Evolutionary conservation across 495 filamentous ascomycete species (phyloP).

Genomic region (Tuber calosporum): DNA sequence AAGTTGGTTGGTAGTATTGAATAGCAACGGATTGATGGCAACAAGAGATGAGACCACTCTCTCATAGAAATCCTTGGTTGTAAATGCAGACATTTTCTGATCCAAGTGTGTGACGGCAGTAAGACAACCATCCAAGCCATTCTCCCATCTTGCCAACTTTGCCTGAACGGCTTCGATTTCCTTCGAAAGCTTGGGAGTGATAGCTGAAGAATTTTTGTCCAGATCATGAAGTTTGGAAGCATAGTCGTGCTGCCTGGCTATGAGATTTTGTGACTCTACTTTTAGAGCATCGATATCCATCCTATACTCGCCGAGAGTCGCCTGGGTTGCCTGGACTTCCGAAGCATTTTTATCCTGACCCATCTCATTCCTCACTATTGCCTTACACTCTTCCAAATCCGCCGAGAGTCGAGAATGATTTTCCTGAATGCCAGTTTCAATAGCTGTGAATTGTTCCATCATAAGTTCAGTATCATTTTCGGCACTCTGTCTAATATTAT

Average conservation of each 20-base stretch:
- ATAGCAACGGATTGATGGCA: conserved; percentile 26
- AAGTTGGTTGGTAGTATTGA: conserved; percentile 29
- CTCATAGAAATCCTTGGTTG: conserved; percentile 35
- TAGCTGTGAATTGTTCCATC: conserved; percentile 12
- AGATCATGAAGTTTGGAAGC: not conserved
- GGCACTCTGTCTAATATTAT: conserved; percentile 13
- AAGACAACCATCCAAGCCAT: conserved; percentile 27
- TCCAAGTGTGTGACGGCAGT: conserved; percentile 29
- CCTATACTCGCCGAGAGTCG: not conserved
- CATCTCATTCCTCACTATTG: not conserved
- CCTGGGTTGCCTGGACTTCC: not conserved
- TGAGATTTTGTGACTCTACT: not conserved
- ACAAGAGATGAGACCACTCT: conserved; percentile 25
- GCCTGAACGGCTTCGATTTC: not conserved
- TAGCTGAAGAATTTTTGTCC: not conserved
- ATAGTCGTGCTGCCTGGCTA: not conserved
- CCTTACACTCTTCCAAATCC: not conserved
- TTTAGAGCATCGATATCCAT: not conserved
- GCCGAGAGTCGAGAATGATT: not conserved
- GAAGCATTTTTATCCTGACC: not conserved
- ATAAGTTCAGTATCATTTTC: conserved; percentile 22
- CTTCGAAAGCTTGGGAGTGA: not conserved
- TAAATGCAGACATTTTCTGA: conserved; percentile 32
- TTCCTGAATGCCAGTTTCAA: conserved; percentile 6
- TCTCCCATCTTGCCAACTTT: conserved; percentile 13